Evolutionary conservation across 2,329 filamentous ascomycete species (phyloP), one percentile per base, ranked within the genome.

Genomic region (Fusarium odoratissimum): DNA sequence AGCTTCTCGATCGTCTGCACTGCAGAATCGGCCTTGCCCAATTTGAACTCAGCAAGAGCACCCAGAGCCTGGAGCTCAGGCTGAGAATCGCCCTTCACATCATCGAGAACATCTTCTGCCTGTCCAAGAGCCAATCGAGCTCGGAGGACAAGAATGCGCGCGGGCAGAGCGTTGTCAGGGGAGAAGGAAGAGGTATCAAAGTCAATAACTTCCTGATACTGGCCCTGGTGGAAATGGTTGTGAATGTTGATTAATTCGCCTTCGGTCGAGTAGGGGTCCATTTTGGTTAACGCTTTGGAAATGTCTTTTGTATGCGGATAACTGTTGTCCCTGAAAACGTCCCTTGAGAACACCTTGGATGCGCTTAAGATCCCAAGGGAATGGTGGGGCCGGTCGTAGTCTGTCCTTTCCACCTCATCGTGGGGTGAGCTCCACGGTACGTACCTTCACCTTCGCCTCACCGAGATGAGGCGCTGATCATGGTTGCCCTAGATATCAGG

Each of bases 181-280:
- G 93, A 96, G 79, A 98, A 92, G 67, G 91, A 87, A 10, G 92
- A 91, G 46, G 91, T 92, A 83, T 97, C 92, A 84, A 95, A 97
- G 84, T 96, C 92, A 83, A 97, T 83, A 72, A 97, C 95, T 79
- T 92, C 88, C 79, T 93, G 89, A 87, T 94, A 97, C 86, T 97
- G 95, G 80, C 93, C 95, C 82, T 92, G 90, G 82, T 92, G 88
- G 84, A 92, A 92, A 83, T 90, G 83, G 83, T 89, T 92, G 85
- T 92, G 90, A 73, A 92, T 88, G 83, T 91, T 92, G 81, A 92
- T 88, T 77, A 93, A 84, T 84, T 93, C 91, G 83, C 90, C 90
- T 83, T 92, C 91, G 73, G 90, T 87, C 52, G 90, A 92, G 82
- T 91, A 93, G 74, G 90, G 90, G 81, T 92, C 91, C 91, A 92